Conservation (phyloP, 176 grass and related monocot genomes). For the Zizania latifolia region DNA sequence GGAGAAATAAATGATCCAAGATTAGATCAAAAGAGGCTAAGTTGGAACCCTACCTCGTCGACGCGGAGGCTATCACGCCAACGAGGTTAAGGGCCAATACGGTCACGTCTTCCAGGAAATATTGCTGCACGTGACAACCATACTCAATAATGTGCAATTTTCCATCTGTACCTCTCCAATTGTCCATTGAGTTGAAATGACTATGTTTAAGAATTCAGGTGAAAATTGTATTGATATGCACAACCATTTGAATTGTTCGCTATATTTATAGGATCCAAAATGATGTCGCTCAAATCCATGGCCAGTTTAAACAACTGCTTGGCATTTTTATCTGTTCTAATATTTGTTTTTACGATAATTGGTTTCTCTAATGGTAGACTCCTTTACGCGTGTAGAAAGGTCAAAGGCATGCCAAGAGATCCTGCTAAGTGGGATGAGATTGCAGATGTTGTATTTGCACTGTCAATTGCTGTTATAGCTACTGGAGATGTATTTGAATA, state of each 20-base stretch:
- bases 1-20: too few relatives aligned
- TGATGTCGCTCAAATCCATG: background rate
- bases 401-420: conserved; percentile 93
- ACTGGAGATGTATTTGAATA: conserved; percentile 94
- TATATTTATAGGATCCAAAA: conserved; percentile 1
- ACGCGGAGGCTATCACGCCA: too few relatives aligned
- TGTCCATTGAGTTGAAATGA: background rate
- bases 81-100: too few relatives aligned
- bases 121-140: too few relatives aligned
- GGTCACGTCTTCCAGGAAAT: too few relatives aligned
- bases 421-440: conserved; percentile 97
- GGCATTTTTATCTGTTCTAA: background rate
- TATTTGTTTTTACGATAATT: background rate
- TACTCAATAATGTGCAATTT: conserved; percentile 6
- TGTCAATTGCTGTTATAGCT: conserved; percentile 98
- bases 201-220: background rate
- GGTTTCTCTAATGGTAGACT: background rate
- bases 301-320: background rate
- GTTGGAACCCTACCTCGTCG: too few relatives aligned
- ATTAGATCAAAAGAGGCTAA: too few relatives aligned
- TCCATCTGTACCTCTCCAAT: conserved; percentile 11
- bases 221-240: background rate
- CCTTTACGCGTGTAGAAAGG: conserved; percentile 50
- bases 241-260: background rate
- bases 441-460: conserved; percentile 71